Conservation (phyloP, 192 early-diverging fungal genomes). For the Backusella sp. region DNA sequence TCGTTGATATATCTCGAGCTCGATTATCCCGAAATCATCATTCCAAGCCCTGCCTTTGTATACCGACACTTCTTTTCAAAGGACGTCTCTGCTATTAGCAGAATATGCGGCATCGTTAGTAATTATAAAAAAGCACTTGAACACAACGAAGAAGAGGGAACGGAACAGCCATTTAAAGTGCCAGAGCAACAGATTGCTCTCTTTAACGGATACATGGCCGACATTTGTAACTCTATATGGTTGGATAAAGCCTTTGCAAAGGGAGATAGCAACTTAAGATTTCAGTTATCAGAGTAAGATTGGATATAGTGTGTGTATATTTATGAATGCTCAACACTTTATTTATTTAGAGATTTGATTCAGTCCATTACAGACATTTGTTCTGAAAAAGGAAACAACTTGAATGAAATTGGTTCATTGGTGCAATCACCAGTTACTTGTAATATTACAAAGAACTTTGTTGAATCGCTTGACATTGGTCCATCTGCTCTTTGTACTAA, state of each 20-base stretch:
- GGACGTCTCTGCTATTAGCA: not conserved
- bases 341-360: not conserved
- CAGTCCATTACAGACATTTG: not conserved
- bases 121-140: not conserved
- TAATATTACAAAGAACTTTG: not conserved
- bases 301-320: not conserved
- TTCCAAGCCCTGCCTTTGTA: not conserved
- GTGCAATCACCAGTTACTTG: not conserved
- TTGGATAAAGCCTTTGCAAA: not conserved
- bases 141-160: not conserved
- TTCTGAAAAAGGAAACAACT: not conserved
- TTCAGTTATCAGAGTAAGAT: not conserved
- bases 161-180: not conserved
- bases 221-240: not conserved
- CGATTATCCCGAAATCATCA: not conserved
- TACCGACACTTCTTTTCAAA: not conserved
- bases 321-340: not conserved
- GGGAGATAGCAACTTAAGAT: not conserved
- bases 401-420: not conserved
- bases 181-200: not conserved
- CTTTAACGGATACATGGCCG: not conserved
- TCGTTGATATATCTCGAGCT: not conserved
- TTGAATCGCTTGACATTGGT: not conserved
- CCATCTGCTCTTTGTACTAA: not conserved
- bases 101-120: not conserved